Conservation (phyloP, 1,284 basidiomycete genomes). For the Ceratobasidium sp. region DNA sequence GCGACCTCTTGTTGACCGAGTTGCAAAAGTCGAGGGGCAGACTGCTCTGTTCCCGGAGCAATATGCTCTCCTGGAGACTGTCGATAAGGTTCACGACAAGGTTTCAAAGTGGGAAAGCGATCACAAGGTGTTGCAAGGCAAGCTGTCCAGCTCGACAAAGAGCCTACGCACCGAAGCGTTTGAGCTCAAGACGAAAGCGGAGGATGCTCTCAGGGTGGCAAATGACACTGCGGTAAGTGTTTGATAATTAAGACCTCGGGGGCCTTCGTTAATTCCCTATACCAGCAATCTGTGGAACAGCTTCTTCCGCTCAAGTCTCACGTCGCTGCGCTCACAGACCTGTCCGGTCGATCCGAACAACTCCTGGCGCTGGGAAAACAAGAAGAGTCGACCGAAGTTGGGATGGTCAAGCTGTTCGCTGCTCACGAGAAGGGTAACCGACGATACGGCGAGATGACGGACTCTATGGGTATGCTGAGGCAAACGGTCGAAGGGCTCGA, state of each 20-base stretch:
- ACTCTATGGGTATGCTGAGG: conserved; percentile 4
- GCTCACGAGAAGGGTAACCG: background rate
- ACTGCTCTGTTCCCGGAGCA: background rate
- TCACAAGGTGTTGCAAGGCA: background rate
- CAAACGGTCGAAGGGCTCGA: background rate
- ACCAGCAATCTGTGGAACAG: conserved; percentile 4
- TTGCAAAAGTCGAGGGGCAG: no score
- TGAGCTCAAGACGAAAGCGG: background rate
- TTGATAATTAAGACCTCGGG: no score
- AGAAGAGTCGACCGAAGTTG: background rate
- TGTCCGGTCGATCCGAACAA: conserved; percentile 7
- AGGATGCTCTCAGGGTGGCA: background rate
- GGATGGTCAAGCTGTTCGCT: background rate
- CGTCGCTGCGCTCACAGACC: background rate
- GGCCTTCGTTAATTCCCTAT: no score
- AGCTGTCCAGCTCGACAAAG: background rate
- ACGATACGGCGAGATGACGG: background rate
- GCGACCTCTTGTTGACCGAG: no score
- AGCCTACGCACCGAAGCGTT: background rate
- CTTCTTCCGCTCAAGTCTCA: conserved; percentile 3
- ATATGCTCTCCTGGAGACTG: background rate
- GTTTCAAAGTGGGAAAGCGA: conserved; percentile 3
- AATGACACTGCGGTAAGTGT: background rate
- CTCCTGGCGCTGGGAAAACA: background rate
- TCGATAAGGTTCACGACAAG: background rate